These are phyloP conservation scores for Trametes pubescens DNA, from an alignment of 1,284 basidiomycete species.

Conservation along the genomic window DNA sequence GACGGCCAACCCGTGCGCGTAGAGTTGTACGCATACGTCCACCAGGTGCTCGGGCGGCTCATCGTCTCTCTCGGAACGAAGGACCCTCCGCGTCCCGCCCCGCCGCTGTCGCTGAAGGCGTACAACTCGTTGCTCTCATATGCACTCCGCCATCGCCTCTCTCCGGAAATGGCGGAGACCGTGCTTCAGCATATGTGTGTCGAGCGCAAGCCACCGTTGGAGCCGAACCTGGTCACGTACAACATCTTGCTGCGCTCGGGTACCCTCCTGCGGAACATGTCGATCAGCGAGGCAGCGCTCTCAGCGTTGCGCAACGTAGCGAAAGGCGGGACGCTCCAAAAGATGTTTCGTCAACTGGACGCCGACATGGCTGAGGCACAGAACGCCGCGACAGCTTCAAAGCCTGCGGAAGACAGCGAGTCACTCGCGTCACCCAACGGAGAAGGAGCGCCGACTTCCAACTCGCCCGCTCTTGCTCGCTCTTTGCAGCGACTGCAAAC, in stretches of 20 bases:
- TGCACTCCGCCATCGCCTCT: constrained; percentile 65
- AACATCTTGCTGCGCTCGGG: constrained; percentile 66
- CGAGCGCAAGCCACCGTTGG: constrained; percentile 48
- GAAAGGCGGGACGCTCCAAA: not conserved
- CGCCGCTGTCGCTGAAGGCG: constrained; percentile 50
- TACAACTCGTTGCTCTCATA: constrained; percentile 76
- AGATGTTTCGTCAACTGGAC: not conserved
- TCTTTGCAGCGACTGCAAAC: constrained; percentile 17
- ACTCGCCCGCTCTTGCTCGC: constrained; percentile 5
- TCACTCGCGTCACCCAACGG: not conserved
- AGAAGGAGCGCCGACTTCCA: not conserved
- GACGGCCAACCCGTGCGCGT: constrained; percentile 44
- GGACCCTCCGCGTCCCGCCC: constrained; percentile 28
- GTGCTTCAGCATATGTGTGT: constrained; percentile 65
- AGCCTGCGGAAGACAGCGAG: not conserved
- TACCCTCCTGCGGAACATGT: constrained; percentile 58
- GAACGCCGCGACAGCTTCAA: not conserved
- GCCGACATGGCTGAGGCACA: not conserved
- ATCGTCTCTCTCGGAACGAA: constrained; percentile 40
- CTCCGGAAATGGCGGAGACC: constrained; percentile 52
- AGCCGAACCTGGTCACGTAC: constrained; percentile 58
- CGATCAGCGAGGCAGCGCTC: constrained; percentile 50
- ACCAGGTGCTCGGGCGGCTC: constrained; percentile 60
- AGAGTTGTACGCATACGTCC: constrained; percentile 64
- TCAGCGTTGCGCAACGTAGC: constrained; percentile 8